Conservation (phyloP, 2,329 filamentous ascomycete genomes). For the Colletotrichum musae region DNA sequence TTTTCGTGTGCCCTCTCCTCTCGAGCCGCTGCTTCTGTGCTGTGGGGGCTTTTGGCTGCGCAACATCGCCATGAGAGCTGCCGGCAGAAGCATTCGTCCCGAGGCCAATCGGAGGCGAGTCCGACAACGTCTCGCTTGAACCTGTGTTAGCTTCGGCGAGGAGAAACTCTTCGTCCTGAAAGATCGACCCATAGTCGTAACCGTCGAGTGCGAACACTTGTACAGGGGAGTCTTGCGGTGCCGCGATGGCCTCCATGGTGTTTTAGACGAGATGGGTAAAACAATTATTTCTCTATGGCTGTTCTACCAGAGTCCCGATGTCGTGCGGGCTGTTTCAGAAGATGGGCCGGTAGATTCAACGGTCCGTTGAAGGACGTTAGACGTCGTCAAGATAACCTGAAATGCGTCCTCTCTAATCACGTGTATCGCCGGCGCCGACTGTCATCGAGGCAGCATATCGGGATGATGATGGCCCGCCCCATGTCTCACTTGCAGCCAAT, state of each 20-base stretch:
- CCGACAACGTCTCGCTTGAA: constrained; percentile 46
- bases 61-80: not conserved
- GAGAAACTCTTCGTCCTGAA: constrained; percentile 46
- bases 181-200: constrained; percentile 58
- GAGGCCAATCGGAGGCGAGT: constrained; percentile 41
- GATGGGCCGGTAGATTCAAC: constrained; percentile 16
- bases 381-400: constrained; percentile 15
- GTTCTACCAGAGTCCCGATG: not conserved
- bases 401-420: constrained; percentile 25
- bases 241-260: constrained; percentile 18
- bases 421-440: constrained; percentile 6
- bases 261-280: not conserved
- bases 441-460: constrained; percentile 46
- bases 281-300: not conserved
- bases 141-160: constrained; percentile 43
- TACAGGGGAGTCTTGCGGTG: constrained; percentile 44
- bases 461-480: constrained; percentile 49
- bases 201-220: constrained; percentile 49
- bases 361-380: not conserved
- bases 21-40: constrained; percentile 60
- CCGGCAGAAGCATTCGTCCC: not conserved
- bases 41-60: constrained; percentile 13
- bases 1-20: constrained; percentile 76
- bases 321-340: not conserved
- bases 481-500: constrained; percentile 23